These are phyloP conservation scores for Pseudocercospora crystallina DNA, from an alignment of 2,329 filamentous ascomycete genomes.

Conservation along the genomic window DNA sequence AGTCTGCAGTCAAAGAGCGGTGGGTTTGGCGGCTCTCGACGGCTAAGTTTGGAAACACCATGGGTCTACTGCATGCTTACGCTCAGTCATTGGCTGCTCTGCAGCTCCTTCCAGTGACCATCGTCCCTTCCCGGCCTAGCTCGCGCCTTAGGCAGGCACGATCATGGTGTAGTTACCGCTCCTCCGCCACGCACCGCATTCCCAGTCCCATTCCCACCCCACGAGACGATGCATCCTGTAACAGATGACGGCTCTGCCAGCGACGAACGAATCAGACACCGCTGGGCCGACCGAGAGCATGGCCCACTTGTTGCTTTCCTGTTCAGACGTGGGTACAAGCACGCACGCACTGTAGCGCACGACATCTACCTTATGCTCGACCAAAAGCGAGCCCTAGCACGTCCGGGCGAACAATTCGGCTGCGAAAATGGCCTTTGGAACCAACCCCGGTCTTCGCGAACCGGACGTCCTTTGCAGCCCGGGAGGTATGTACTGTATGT, in stretches of 20 bases:
- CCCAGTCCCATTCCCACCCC: slow-evolving; percentile 12
- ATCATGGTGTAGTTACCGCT: too few relatives aligned
- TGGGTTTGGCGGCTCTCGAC: too few relatives aligned
- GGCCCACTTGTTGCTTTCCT: background rate
- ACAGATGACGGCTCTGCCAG: slow-evolving; percentile 16
- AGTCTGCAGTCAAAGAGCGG: background rate
- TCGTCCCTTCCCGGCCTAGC: slow-evolving; percentile 7
- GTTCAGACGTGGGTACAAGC: slow-evolving; percentile 1
- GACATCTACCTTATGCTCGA: slow-evolving; percentile 2
- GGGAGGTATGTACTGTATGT: too few relatives aligned
- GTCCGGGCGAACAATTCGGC: too few relatives aligned
- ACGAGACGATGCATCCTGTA: slow-evolving; percentile 13
- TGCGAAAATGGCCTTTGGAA: too few relatives aligned
- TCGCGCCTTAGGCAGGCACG: too few relatives aligned
- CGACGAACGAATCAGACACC: slow-evolving; percentile 7
- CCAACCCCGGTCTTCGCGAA: too few relatives aligned
- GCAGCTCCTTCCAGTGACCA: too few relatives aligned
- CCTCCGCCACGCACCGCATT: too few relatives aligned
- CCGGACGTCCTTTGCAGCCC: too few relatives aligned
- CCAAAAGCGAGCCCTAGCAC: background rate
- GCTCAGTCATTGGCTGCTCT: too few relatives aligned
- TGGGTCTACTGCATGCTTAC: too few relatives aligned
- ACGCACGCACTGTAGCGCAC: background rate
- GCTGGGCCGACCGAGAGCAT: slow-evolving; percentile 8
- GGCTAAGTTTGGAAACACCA: slow-evolving; percentile 2